Evolutionary conservation across 768 basidiomycete genomes (phyloP), one percentile per base, ranked within the genome.

Genomic region (Naematelia encephala): DNA sequence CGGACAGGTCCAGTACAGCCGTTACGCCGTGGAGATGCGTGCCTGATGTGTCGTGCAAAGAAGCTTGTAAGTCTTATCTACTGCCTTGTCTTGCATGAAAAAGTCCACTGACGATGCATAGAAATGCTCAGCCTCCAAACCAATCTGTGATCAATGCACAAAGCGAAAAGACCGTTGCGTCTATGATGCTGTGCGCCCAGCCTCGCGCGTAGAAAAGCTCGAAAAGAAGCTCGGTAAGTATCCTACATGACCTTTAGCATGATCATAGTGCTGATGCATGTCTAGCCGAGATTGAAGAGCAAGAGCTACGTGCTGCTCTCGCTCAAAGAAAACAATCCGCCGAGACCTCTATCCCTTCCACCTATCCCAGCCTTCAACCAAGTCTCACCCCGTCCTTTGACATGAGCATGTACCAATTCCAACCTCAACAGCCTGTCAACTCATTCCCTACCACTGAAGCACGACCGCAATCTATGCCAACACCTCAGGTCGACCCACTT

Each of bases 41-140:
- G 69, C 54, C 54, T 70, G 22, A 70, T 70, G 69, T 70, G 69
- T 51, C 53, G 69, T 46, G 69, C 69, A 1, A 70, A 70, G 55
- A 70, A 70, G 28, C 60, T 70, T 3, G 69, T 63, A 19, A 53
- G 68, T 54, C 49, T 19, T 11, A 46, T 25, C 23, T 55, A 11
- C n/a, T 29, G 14, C 23, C 14, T 21, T 0, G 5, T 3, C 4
- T n/a, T 49, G 27, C 39, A 34, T 14, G 29, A 13, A 30, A 42
- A 19, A 16, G n/a, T 12, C 14, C n/a, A 30, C 57, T 58, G 57
- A 60, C 8, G 34, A 23, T 29, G 1, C 22, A 11, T 56, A 70
- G 69, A 70, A 63, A 65, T 70, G 69, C 30, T 67, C 66, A 5
- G 69, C 69, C 2, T 51, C 54, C 19, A 67, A 70, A 45, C 69